Evolutionary conservation across 768 basidiomycete genomes (phyloP).

Genomic region (Mrakia frigida): DNA sequence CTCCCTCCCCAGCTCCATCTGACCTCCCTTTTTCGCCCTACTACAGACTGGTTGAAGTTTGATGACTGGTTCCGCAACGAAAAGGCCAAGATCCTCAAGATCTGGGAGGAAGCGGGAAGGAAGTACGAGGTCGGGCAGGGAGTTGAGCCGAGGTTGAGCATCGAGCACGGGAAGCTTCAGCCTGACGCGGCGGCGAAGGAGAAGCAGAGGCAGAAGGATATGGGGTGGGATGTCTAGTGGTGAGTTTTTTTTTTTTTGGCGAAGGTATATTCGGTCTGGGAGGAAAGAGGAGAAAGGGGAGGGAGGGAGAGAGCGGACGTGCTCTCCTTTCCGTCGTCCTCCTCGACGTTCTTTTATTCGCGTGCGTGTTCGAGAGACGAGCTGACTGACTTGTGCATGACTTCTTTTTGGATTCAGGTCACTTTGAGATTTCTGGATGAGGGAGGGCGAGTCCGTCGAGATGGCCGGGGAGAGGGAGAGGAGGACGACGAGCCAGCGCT

Average conservation of each 20-base stretch:
- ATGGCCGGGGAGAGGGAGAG: not conserved
- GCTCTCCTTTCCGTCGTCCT: too few species aligned
- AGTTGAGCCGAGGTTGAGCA: conserved; percentile 37
- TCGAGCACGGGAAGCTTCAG: conserved; percentile 39
- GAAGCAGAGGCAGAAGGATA: conserved; percentile 43
- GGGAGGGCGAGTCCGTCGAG: not conserved
- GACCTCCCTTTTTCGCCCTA: not conserved
- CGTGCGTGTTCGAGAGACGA: too few species aligned
- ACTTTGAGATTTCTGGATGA: not conserved
- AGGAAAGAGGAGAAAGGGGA: too few species aligned
- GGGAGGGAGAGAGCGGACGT: too few species aligned
- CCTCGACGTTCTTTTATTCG: too few species aligned
- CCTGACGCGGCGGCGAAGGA: conserved; percentile 42
- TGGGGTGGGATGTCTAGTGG: conserved; percentile 43
- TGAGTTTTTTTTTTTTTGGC: not conserved
- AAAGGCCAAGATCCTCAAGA: conserved; percentile 36
- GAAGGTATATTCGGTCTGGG: not conserved
- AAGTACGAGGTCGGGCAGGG: conserved; percentile 41
- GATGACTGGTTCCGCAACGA: conserved; percentile 44
- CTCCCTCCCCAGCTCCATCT: not conserved
- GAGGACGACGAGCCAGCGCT: not conserved
- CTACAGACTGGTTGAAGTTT: conserved; percentile 43
- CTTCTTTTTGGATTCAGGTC: too few species aligned
- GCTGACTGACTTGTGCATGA: too few species aligned
- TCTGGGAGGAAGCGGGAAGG: conserved; percentile 41